Conservation (phyloP, 1,139 yeast species). For the Blastobotrys ciferrii region DNA sequence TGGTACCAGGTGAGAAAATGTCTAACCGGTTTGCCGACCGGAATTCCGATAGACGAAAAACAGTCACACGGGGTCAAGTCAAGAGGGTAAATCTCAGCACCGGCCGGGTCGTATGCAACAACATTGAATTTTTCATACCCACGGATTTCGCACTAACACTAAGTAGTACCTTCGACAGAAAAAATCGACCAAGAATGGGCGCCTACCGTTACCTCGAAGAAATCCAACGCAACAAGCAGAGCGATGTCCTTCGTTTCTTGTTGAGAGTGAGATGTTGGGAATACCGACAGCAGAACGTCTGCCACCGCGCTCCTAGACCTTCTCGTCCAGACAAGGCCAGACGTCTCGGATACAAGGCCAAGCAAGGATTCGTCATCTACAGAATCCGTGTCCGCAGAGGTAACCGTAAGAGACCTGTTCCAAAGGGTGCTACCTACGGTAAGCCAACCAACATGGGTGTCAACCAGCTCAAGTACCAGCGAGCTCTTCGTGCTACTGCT, state of each 20-base stretch:
- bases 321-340: constrained; percentile 99
- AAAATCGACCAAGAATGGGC: constrained; percentile 61
- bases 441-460: constrained; percentile 99
- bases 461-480: constrained; percentile 98
- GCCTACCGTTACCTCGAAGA: constrained; percentile 99
- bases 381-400: constrained; percentile 99
- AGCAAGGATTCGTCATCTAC: constrained; percentile 98
- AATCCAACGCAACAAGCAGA: constrained; percentile 99
- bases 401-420: constrained; percentile 99
- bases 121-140: not conserved
- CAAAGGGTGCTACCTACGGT: constrained; percentile 99
- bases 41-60: constrained; percentile 10
- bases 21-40: constrained; percentile 7
- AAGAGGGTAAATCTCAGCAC: not conserved
- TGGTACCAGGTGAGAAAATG: not conserved
- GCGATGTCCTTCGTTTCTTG: constrained; percentile 98
- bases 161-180: constrained; percentile 13
- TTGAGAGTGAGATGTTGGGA: constrained; percentile 99
- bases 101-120: not conserved
- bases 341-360: constrained; percentile 99
- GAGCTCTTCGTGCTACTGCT: constrained; percentile 95
- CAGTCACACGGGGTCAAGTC: constrained; percentile 1
- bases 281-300: constrained; percentile 98
- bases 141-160: not conserved
- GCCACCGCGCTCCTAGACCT: constrained; percentile 99